Evolutionary conservation across 352 stramenopile genomes (phyloP).

Genomic region (Blastocystis sp.): DNA sequence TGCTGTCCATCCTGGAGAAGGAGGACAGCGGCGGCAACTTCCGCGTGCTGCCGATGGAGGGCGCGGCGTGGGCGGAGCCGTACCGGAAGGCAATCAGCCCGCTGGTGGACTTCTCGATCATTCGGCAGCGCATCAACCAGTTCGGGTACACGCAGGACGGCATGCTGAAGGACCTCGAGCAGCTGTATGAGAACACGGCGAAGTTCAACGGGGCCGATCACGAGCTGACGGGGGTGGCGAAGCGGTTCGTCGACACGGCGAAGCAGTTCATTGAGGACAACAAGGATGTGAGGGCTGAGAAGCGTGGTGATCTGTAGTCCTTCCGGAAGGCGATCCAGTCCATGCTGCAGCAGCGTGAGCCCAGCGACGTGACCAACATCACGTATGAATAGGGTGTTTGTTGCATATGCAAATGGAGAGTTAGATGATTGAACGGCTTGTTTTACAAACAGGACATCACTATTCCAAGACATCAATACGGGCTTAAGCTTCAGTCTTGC

Average conservation of each 20-base stretch:
- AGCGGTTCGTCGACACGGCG: background rate
- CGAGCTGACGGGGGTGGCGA: slow-evolving; percentile 32
- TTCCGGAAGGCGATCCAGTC: slow-evolving; percentile 28
- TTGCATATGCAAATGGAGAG: background rate
- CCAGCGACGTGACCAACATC: background rate
- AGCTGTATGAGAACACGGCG: slow-evolving; percentile 53
- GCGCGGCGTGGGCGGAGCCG: slow-evolving; percentile 11
- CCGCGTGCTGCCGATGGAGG: slow-evolving; percentile 3
- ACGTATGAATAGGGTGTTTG: slow-evolving; percentile 17
- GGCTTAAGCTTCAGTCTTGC: slow-evolving; percentile 65
- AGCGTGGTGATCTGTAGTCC: background rate
- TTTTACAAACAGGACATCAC: slow-evolving; percentile 64
- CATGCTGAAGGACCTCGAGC: slow-evolving; percentile 28
- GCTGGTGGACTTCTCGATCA: slow-evolving; percentile 35
- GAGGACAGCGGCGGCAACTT: slow-evolving; percentile 18
- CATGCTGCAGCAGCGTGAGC: background rate
- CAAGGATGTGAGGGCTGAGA: background rate
- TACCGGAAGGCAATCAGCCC: slow-evolving; percentile 10
- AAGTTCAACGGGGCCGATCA: slow-evolving; percentile 31
- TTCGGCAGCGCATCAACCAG: background rate
- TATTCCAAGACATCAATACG: slow-evolving; percentile 68
- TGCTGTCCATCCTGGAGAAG: background rate
- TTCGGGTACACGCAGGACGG: slow-evolving; percentile 42
- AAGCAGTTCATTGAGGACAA: slow-evolving; percentile 38
- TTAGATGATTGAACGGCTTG: background rate